Conservation (phyloP, 73 alveolate species). For the Diophrys appendiculata region DNA sequence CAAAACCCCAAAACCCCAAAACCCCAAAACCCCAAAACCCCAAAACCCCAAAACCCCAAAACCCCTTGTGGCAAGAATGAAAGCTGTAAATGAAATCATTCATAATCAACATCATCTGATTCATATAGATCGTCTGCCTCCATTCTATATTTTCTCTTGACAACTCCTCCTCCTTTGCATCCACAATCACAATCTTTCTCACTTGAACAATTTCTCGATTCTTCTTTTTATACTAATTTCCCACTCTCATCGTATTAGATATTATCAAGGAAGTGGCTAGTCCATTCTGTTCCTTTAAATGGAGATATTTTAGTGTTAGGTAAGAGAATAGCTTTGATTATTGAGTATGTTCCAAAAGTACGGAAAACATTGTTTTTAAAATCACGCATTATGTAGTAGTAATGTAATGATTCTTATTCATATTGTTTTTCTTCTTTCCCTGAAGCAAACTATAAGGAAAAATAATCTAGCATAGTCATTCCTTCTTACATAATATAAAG, state of each 20-base stretch:
- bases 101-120: too few relatives aligned
- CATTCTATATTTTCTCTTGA: too few relatives aligned
- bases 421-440: not conserved
- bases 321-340: not conserved
- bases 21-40: too few relatives aligned
- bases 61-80: too few relatives aligned
- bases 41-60: too few relatives aligned
- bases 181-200: too few relatives aligned
- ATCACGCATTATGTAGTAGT: not conserved
- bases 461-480: not conserved
- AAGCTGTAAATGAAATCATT: too few relatives aligned
- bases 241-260: not conserved
- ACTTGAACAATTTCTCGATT: too few relatives aligned
- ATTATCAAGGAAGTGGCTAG: not conserved
- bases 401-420: not conserved
- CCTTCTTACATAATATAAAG: not conserved
- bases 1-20: too few relatives aligned
- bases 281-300: not conserved
- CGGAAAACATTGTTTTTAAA: not conserved
- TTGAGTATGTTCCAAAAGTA: not conserved
- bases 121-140: too few relatives aligned
- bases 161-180: too few relatives aligned
- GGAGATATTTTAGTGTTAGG: not conserved
- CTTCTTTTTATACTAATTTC: too few relatives aligned
- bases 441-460: not conserved